phyloP scores from a whole-genome alignment of 305 asterid genomes.

The Solanum hybrid region DNA sequence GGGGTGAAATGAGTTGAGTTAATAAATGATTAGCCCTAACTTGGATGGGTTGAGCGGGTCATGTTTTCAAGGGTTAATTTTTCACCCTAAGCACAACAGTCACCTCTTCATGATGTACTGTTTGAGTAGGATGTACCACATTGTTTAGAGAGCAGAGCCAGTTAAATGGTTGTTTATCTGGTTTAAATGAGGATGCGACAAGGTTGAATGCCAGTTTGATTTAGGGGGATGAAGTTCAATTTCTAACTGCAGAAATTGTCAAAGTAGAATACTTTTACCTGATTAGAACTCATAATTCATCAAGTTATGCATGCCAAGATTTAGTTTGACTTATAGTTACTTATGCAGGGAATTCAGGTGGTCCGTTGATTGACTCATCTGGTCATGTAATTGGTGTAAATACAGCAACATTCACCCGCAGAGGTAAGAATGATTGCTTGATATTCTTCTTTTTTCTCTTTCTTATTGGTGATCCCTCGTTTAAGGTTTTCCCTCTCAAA shows the following conservation, averaged over 20 bases:
- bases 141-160: neutral
- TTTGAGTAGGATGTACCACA: neutral
- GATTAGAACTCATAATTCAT: neutral
- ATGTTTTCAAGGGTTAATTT: neutral
- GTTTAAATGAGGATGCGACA: neutral
- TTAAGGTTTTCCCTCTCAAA: neutral
- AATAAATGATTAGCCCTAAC: neutral
- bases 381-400: conserved; percentile 53
- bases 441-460: neutral
- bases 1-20: neutral
- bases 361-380: conserved; percentile 65
- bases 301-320: neutral
- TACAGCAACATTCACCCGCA: conserved; percentile 7
- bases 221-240: neutral
- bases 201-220: neutral
- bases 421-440: neutral
- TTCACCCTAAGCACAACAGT: neutral
- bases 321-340: neutral
- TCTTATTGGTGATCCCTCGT: neutral
- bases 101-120: neutral
- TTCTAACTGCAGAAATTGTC: neutral
- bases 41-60: neutral
- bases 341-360: conserved; percentile 14
- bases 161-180: neutral
- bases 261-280: neutral